A percentile compares a stretch with the other conserved stretches of the same genome.
These are phyloP conservation scores for Fusarium sp. DNA, from an alignment of 2,329 filamentous ascomycete species.

Conservation along the genomic window DNA sequence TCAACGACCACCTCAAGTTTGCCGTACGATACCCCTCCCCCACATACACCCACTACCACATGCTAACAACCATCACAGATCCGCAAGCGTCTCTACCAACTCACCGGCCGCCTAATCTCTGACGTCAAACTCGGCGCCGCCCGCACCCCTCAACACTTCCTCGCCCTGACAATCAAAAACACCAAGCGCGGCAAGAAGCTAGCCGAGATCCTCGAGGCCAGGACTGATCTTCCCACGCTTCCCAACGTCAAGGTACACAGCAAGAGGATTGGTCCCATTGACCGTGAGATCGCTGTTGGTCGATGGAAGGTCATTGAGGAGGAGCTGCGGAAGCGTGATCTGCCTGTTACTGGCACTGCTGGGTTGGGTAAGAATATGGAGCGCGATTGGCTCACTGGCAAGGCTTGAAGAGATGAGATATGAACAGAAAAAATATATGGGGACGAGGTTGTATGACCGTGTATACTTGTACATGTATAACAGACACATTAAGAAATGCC, in stretches of 20 bases:
- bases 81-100: constrained; percentile 78
- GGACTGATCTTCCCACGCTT: constrained; percentile 57
- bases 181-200: constrained; percentile 69
- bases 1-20: constrained; percentile 73
- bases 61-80: constrained; percentile 62
- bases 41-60: background rate
- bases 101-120: constrained; percentile 78
- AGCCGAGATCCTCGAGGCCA: constrained; percentile 62
- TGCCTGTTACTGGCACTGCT: constrained; percentile 63
- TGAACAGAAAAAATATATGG: constrained; percentile 19
- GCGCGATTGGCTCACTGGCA: constrained; percentile 53
- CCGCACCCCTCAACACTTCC: constrained; percentile 61
- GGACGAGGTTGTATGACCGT: constrained; percentile 36
- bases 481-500: constrained; percentile 40
- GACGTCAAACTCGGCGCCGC: constrained; percentile 71
- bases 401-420: constrained; percentile 40
- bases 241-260: constrained; percentile 74
- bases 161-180: constrained; percentile 61
- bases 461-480: constrained; percentile 48
- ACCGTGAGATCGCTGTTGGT: constrained; percentile 75
- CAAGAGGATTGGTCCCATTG: constrained; percentile 71
- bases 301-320: constrained; percentile 81
- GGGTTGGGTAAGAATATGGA: constrained; percentile 54
- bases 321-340: constrained; percentile 67
- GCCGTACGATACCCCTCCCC: constrained; percentile 61